Evolutionary conservation across 495 filamentous ascomycete species (phyloP).

Genomic region (Penicillium cataractarum): DNA sequence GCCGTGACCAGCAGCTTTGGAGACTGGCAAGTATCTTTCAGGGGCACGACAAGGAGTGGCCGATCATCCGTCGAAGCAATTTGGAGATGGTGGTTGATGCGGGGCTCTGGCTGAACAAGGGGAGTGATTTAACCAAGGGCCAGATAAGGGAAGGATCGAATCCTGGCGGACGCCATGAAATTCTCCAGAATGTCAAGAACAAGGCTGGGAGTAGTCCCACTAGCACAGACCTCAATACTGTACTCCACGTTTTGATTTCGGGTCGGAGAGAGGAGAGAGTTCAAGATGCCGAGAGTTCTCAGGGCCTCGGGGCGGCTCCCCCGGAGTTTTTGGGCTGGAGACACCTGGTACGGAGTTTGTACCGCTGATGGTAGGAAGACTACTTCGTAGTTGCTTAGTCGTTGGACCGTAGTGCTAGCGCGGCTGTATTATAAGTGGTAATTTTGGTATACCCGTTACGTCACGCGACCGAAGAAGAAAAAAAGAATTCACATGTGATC

Average conservation of each 20-base stretch:
- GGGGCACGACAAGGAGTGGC: constrained; percentile 11
- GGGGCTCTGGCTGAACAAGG: constrained; percentile 13
- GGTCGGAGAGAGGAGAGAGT: background rate
- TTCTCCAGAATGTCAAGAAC: background rate
- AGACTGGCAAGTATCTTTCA: background rate
- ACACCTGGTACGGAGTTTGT: background rate
- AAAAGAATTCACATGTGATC: constrained; percentile 49
- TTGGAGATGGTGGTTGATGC: constrained; percentile 14
- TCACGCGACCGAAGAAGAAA: constrained; percentile 37
- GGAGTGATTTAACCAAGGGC: constrained; percentile 11
- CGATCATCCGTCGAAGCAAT: constrained; percentile 19
- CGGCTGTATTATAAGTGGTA: constrained; percentile 26
- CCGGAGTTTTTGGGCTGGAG: constrained; percentile 6
- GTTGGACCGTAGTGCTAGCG: too few species aligned
- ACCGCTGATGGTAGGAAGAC: too few species aligned
- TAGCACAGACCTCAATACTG: background rate
- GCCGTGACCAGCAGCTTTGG: constrained; percentile 3
- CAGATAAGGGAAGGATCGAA: constrained; percentile 20
- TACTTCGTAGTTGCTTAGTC: too few species aligned
- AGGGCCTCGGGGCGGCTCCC: constrained; percentile 20
- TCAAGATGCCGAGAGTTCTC: constrained; percentile 3
- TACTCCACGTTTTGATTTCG: background rate
- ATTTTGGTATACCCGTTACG: constrained; percentile 42
- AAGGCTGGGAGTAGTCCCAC: background rate
- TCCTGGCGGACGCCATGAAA: background rate